Conservation (phyloP, 345 rosid genomes). For the Citrus reticulata region DNA sequence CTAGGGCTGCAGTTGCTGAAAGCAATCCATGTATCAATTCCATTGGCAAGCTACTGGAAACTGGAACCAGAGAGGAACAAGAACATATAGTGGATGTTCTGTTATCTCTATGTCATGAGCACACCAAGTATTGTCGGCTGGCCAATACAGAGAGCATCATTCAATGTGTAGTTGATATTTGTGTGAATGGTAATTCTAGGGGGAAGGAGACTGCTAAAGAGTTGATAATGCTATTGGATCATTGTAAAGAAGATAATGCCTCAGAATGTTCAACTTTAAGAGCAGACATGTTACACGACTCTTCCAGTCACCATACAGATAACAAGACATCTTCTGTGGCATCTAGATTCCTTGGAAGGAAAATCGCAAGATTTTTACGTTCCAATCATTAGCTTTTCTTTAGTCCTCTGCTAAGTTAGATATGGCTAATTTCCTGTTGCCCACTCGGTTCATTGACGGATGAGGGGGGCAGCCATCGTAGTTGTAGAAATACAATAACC, state of each 20-base stretch:
- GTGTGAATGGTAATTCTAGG: slow-evolving; percentile 18
- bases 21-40: slow-evolving; percentile 11
- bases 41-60: slow-evolving; percentile 25
- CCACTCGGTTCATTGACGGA: neutral
- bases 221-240: slow-evolving; percentile 20
- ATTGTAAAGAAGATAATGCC: neutral
- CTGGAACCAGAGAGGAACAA: slow-evolving; percentile 25
- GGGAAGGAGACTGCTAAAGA: slow-evolving; percentile 9
- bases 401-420: neutral
- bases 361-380: slow-evolving; percentile 13
- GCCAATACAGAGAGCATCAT: slow-evolving; percentile 13
- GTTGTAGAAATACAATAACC: neutral
- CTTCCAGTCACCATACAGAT: neutral
- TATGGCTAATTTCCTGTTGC: neutral
- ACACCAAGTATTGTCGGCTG: slow-evolving; percentile 6
- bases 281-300: neutral
- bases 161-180: slow-evolving; percentile 12
- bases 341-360: slow-evolving; percentile 13
- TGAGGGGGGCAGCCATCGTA: neutral
- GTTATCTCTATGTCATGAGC: slow-evolving; percentile 16
- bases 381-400: neutral
- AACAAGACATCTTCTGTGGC: slow-evolving; percentile 10
- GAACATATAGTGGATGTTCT: slow-evolving; percentile 26
- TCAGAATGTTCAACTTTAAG: slow-evolving; percentile 3
- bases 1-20: slow-evolving; percentile 23